Base-by-base conservation (phyloP, 1,139 yeast genomes). In the Sugiyamaella neomexicana region DNA sequence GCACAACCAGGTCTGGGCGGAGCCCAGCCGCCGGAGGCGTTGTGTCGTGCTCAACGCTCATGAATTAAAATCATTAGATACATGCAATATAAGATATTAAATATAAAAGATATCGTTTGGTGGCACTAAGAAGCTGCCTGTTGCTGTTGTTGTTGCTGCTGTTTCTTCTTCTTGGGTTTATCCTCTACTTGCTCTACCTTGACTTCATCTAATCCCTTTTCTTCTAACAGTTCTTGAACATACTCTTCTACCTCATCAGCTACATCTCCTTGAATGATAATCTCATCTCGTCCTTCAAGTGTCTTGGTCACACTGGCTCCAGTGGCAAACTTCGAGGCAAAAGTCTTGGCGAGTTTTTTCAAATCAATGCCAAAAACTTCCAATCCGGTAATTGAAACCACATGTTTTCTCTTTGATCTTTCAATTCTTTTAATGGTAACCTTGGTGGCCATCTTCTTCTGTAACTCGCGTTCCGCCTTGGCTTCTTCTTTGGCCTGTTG, bases 281-380 rank as follows among this genome's bases (percentile, higher is more conserved):
- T 83, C 67, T 91, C 98, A 60, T 91, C 97, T 68, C 86, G 87
- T 72, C 91, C 91, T 63, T 91, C 98, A 9, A 85, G 93, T 60
- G 85, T 86, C 73, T 91, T 91, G 7, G 91, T 85, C n/a, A 91
- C 97, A 44, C 95, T 83, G 25, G 97, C 95, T 47, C 99, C 99
- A 2, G 98, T 91, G 20, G 99, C 99, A 69, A 91, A 93, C 70
- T 89, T 89, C 40, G 95, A 85, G 0, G 97, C 95, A 72, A 93
- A 89, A 0, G 90, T 85, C 77, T 93, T 93, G 46, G 97, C 88
- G 62, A 89, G 78, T 68, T 90, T 90, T 76, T 93, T 93, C 80
- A 89, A 79, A 68, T 91, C 97, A 59, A 89, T 82, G 12, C 68
- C 93, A 69, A 89, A 86, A 46, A 90, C 89, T 68, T 91, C 98